A percentile compares a stretch with the other conserved stretches of the same genome.
Conservation (phyloP, 331 rosid genomes). For the Saraca asoca region DNA sequence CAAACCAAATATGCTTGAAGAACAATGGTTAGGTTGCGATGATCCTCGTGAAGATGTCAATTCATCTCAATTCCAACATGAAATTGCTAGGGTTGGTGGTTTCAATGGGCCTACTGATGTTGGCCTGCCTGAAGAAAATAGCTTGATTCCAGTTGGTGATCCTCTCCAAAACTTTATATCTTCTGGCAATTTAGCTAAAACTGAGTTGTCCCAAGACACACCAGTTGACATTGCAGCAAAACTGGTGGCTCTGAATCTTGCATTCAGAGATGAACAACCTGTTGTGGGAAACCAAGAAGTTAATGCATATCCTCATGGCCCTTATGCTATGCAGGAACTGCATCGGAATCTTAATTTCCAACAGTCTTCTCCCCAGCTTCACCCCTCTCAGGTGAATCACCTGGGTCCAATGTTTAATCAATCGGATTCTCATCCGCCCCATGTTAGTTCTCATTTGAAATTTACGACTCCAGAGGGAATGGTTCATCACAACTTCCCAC, state of each 20-base stretch:
- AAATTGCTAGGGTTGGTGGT: conserved; percentile 52
- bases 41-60: conserved; percentile 56
- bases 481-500: conserved; percentile 56
- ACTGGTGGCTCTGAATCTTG: conserved; percentile 58
- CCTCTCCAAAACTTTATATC: conserved; percentile 61
- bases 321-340: conserved; percentile 69
- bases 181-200: conserved; percentile 54
- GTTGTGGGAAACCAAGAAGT: conserved; percentile 67
- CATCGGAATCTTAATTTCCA: conserved; percentile 64
- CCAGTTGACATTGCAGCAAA: conserved; percentile 63
- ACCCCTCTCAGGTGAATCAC: conserved; percentile 58
- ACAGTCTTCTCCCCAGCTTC: conserved; percentile 62
- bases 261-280: conserved; percentile 60
- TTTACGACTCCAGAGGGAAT: conserved; percentile 60
- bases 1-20: conserved; percentile 52
- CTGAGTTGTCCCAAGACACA: conserved; percentile 56
- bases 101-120: conserved; percentile 56
- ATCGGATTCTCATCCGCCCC: conserved; percentile 64
- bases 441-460: conserved; percentile 60
- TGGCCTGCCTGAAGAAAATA: conserved; percentile 75
- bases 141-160: conserved; percentile 57
- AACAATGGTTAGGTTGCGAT: conserved; percentile 59
- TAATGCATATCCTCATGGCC: conserved; percentile 54
- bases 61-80: conserved; percentile 50
- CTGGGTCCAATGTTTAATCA: conserved; percentile 61